phyloP scores from a whole-genome alignment of 805 yeast species.

The Blastobotrys peoriensis region DNA sequence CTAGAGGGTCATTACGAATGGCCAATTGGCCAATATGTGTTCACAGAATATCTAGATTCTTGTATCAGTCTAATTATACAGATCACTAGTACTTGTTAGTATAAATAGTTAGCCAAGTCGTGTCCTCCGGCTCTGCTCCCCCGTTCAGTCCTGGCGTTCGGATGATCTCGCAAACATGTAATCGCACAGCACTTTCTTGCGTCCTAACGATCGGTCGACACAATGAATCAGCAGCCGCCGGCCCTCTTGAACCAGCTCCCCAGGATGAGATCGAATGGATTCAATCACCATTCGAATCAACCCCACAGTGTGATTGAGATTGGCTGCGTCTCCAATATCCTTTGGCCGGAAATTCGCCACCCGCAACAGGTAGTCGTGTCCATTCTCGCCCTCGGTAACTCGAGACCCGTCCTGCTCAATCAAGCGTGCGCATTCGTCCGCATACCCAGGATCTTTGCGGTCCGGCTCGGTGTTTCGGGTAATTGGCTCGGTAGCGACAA shows the following conservation, averaged over 20 bases:
- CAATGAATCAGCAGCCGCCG: slow-evolving; percentile 13
- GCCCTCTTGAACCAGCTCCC: slow-evolving; percentile 24
- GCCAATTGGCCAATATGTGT: too few species aligned
- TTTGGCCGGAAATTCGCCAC: slow-evolving; percentile 26
- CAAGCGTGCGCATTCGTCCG: slow-evolving; percentile 7
- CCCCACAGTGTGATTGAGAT: slow-evolving; percentile 50
- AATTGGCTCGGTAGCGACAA: slow-evolving; percentile 4
- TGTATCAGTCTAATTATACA: too few species aligned
- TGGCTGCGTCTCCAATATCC: slow-evolving; percentile 33
- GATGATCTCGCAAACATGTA: slow-evolving; percentile 7
- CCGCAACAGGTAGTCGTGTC: slow-evolving; percentile 44
- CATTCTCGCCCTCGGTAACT: slow-evolving; percentile 35
- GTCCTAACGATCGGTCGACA: slow-evolving; percentile 11
- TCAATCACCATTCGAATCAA: slow-evolving; percentile 33
- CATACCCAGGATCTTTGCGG: neutral
- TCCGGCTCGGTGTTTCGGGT: slow-evolving; percentile 4
- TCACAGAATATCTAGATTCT: too few species aligned
- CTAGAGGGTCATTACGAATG: slow-evolving; percentile 29
- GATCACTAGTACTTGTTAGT: too few species aligned
- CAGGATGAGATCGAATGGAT: slow-evolving; percentile 21
- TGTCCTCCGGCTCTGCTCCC: too few species aligned
- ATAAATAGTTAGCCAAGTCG: too few species aligned
- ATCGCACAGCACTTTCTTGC: slow-evolving; percentile 9
- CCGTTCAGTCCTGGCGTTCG: too few species aligned
- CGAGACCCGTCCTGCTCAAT: slow-evolving; percentile 9